A percentile compares a stretch with the other conserved stretches of the same genome.
phyloP scores from a whole-genome alignment of 306 rosid genomes.

The Echinosophora koreensis region DNA sequence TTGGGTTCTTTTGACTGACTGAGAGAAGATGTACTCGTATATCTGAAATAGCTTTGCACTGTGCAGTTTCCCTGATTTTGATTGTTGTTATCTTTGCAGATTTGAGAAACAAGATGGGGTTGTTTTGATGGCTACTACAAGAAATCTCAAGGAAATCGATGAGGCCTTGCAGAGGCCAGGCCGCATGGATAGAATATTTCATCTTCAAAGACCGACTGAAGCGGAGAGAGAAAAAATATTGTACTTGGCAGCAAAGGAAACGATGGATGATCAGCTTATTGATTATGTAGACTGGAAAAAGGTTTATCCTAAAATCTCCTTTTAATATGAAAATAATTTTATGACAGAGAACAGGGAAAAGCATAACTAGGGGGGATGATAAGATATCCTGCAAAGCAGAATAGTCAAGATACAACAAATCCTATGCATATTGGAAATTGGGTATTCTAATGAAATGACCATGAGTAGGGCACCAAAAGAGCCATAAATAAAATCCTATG shows the following conservation, averaged over 20 bases:
- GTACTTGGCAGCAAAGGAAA: conserved; percentile 79
- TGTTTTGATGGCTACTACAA: conserved; percentile 97
- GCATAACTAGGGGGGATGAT: conserved; percentile 22
- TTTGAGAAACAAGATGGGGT: conserved; percentile 99
- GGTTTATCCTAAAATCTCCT: conserved; percentile 58
- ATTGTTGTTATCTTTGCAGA: conserved; percentile 55
- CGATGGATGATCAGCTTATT: conserved; percentile 89
- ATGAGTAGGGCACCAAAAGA: conserved; percentile 8
- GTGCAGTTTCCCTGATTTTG: conserved; percentile 15
- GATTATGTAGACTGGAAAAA: conserved; percentile 94
- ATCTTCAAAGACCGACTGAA: conserved; percentile 97
- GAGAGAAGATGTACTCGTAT: conserved; percentile 42
- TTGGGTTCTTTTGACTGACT: conserved; percentile 41
- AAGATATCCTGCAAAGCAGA: conserved; percentile 9
- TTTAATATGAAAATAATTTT: conserved; percentile 8
- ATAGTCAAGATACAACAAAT: conserved; percentile 23
- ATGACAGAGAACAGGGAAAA: not conserved
- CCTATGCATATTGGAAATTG: conserved; percentile 5
- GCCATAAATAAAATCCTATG: conserved; percentile 22
- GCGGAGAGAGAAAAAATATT: conserved; percentile 87
- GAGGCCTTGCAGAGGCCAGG: conserved; percentile 98
- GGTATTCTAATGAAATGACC: conserved; percentile 27
- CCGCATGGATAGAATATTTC: conserved; percentile 98
- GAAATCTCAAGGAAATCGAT: conserved; percentile 90
- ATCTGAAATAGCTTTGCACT: conserved; percentile 26